Percentiles rank a stretch among this genome's conserved stretches.
Conservation (phyloP, 768 basidiomycete genomes). For the Boletellus sp. region DNA sequence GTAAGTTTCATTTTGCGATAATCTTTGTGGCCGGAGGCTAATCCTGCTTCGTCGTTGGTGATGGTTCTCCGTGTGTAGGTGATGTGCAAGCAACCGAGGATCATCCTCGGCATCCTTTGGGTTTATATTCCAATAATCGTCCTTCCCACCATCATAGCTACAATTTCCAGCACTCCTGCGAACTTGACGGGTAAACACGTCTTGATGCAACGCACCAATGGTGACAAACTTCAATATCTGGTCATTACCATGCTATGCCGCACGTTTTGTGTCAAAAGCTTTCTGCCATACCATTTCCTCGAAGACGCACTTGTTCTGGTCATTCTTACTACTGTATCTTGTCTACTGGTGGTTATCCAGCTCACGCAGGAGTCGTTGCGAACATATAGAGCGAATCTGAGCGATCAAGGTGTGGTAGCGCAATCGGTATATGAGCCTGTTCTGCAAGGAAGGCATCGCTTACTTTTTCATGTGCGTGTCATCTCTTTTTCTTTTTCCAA, state of each 20-base stretch:
- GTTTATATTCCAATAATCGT: conserved; percentile 1
- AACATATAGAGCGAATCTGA: background rate
- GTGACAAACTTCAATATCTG: background rate
- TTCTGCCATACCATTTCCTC: background rate
- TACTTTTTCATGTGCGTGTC: conserved; percentile 1
- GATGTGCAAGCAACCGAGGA: conserved; percentile 2
- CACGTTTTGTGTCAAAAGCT: background rate
- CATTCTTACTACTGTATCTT: background rate
- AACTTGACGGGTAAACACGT: background rate
- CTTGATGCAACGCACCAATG: background rate
- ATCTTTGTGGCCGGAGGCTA: background rate
- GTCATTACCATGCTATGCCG: background rate
- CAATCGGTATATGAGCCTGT: background rate
- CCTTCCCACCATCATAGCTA: background rate
- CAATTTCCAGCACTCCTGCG: background rate
- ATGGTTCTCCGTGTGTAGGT: conserved; percentile 14
- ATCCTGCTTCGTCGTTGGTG: background rate
- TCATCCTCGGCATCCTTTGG: conserved; percentile 2
- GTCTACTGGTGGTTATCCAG: background rate
- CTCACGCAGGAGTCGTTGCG: background rate
- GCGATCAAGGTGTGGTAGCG: background rate
- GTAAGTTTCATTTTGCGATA: background rate
- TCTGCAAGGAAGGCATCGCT: background rate
- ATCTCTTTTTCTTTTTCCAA: background rate
- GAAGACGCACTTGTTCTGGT: background rate